Percentiles rank a stretch among this genome's conserved stretches.
phyloP scores from a whole-genome alignment of 2,329 filamentous ascomycete genomes.

The Cyphellophora europaea region DNA sequence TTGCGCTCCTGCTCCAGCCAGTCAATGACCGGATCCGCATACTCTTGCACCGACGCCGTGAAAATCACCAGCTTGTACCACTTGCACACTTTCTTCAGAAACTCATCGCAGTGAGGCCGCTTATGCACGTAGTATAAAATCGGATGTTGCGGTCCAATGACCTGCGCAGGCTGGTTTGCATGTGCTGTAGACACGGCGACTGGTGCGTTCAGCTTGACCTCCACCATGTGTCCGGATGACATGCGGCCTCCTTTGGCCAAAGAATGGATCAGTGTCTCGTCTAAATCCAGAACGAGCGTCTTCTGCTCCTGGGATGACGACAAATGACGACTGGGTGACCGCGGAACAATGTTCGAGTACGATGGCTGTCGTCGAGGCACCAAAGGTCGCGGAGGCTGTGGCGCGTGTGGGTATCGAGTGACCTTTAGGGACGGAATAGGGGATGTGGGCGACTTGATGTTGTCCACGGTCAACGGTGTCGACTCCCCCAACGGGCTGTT shows the following conservation, averaged over 20 bases:
- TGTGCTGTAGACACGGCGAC: constrained; percentile 47
- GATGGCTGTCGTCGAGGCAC: constrained; percentile 85
- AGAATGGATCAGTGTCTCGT: constrained; percentile 96
- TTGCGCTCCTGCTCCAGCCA: constrained; percentile 96
- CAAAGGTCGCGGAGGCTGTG: constrained; percentile 78
- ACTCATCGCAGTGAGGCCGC: constrained; percentile 92
- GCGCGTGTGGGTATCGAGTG: constrained; percentile 84
- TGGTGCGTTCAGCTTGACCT: constrained; percentile 75
- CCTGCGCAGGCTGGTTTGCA: constrained; percentile 27
- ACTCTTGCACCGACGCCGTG: constrained; percentile 95
- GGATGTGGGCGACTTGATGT: constrained; percentile 88
- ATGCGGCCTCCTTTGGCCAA: constrained; percentile 94
- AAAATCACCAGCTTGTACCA: constrained; percentile 98
- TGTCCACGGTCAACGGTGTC: constrained; percentile 57
- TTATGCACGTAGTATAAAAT: constrained; percentile 99
- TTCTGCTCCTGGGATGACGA: constrained; percentile 60
- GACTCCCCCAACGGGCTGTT: constrained; percentile 25
- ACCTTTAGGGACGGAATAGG: constrained; percentile 58
- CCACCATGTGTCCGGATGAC: constrained; percentile 97
- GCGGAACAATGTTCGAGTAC: constrained; percentile 57
- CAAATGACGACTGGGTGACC: constrained; percentile 26
- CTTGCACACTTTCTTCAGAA: constrained; percentile 85
- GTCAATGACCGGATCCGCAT: constrained; percentile 96
- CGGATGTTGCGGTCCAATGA: constrained; percentile 76
- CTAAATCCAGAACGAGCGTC: constrained; percentile 88